Evolutionary conservation across 2,329 filamentous ascomycete species (phyloP).

Genomic region (Colletotrichum lupini): DNA sequence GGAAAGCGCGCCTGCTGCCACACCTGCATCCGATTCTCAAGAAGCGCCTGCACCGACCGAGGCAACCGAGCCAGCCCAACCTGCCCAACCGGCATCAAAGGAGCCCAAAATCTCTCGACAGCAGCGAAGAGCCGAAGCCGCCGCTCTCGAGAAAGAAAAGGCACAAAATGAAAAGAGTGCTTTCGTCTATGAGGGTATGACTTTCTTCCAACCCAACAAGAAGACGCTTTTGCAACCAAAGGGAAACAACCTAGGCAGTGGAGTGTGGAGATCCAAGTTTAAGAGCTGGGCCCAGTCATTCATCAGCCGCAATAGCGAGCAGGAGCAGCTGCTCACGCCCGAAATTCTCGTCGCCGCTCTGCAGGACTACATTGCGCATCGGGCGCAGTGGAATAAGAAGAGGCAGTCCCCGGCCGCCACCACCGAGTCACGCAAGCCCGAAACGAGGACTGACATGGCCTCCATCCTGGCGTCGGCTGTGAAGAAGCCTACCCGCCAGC

Average conservation of each 20-base stretch:
- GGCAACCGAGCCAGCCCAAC: neutral
- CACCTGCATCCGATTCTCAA: neutral
- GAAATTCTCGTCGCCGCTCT: conserved; percentile 23
- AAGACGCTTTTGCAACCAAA: conserved; percentile 27
- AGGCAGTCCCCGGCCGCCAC: conserved; percentile 6
- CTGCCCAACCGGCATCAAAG: neutral
- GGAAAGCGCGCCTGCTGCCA: conserved; percentile 2
- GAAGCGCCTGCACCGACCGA: neutral
- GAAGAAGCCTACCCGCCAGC: conserved; percentile 20
- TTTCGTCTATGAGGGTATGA: conserved; percentile 19
- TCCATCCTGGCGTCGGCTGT: conserved; percentile 16
- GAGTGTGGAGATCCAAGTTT: conserved; percentile 46
- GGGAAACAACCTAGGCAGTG: conserved; percentile 18
- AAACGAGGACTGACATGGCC: conserved; percentile 24
- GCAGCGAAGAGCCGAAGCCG: conserved; percentile 9
- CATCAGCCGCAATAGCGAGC: conserved; percentile 24
- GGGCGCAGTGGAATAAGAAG: conserved; percentile 28
- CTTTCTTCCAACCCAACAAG: conserved; percentile 18
- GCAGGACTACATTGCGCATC: conserved; percentile 16
- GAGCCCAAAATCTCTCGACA: conserved; percentile 3
- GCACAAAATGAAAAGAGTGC: conserved; percentile 3
- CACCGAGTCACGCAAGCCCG: conserved; percentile 19
- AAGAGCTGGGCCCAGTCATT: conserved; percentile 49
- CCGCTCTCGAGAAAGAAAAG: conserved; percentile 11
- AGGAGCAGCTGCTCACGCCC: conserved; percentile 23